Evolutionary conservation across 2,329 filamentous ascomycete genomes (phyloP).

Genomic region (Bipolaris victoriae): DNA sequence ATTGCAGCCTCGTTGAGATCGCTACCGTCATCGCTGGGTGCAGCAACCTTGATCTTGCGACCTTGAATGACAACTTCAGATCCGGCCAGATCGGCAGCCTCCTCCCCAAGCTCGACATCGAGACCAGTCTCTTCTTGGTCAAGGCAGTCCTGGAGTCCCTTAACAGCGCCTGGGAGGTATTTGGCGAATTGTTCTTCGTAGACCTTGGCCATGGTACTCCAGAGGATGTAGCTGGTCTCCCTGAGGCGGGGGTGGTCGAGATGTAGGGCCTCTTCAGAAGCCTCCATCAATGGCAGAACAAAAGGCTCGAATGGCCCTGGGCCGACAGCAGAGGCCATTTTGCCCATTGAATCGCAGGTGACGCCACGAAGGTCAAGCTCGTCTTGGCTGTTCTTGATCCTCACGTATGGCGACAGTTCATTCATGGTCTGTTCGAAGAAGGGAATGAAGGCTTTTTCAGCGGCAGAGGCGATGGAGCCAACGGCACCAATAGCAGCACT

Average conservation of each 20-base stretch:
- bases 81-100: constrained; percentile 75
- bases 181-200: constrained; percentile 84
- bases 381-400: constrained; percentile 86
- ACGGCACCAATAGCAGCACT: constrained; percentile 86
- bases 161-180: constrained; percentile 78
- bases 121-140: constrained; percentile 87
- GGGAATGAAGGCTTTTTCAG: constrained; percentile 82
- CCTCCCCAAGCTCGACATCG: constrained; percentile 75
- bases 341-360: constrained; percentile 90
- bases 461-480: constrained; percentile 85
- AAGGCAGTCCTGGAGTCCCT: constrained; percentile 81
- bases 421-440: constrained; percentile 93
- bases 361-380: constrained; percentile 88
- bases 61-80: constrained; percentile 78
- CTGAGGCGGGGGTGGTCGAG: constrained; percentile 89
- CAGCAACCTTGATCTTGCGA: constrained; percentile 82
- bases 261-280: constrained; percentile 87
- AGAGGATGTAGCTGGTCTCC: constrained; percentile 96
- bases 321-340: constrained; percentile 88
- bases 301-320: constrained; percentile 87
- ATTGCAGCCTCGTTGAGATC: constrained; percentile 61
- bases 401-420: constrained; percentile 81
- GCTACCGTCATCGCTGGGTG: constrained; percentile 64
- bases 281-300: constrained; percentile 86
- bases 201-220: constrained; percentile 92